Base-by-base conservation (phyloP, 805 yeast genomes). In the Debaryomyces maramus region DNA sequence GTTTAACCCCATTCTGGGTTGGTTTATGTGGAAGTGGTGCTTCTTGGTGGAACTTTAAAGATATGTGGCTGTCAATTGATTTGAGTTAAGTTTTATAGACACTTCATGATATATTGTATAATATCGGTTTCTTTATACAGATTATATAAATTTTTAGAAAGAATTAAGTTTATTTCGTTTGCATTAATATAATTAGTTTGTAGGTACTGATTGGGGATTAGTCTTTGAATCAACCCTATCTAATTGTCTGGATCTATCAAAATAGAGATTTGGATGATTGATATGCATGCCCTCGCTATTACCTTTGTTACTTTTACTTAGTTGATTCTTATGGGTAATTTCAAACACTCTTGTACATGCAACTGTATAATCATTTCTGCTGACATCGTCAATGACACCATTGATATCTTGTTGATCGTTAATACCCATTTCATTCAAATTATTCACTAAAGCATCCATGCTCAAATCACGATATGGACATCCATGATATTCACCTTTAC, bases 321-420 rank as follows among this genome's bases (percentile, higher is more conserved):
- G 61, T 44, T 72, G 62, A 34, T 55, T 71, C 40, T 70, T 70
- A 51, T 81, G 84, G 21, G 88, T 77, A 13, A 78, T 61, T 54
- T 90, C 97, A 62, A 88, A 87, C 3, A 88, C 96, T 55, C 86
- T 77, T 0, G 97, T 84, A 59, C 97, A 90, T 0, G 98, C 97
- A 28, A 81, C 73, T 17, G 91, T 88, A 58, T 78, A 90, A 47
- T 86, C 87, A 22, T 83, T 79, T 39, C 76, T 75, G 34, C 75
- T 75, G 32, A 85, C 83, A 39, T 84, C 78, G 34, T 85, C 91
- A 36, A 83, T 49, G 9, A 93, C 77, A 28, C 77, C 77, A 32
- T 75, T 71, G 34, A 86, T 62, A 30, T 78, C 74, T 17, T 63
- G 67, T 55, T 74, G 75, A 43, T 85, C 87, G 7, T 60, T 69